These are phyloP conservation scores for Septoria petroselini DNA, from an alignment of 2,329 filamentous ascomycete genomes.

Conservation along the genomic window DNA sequence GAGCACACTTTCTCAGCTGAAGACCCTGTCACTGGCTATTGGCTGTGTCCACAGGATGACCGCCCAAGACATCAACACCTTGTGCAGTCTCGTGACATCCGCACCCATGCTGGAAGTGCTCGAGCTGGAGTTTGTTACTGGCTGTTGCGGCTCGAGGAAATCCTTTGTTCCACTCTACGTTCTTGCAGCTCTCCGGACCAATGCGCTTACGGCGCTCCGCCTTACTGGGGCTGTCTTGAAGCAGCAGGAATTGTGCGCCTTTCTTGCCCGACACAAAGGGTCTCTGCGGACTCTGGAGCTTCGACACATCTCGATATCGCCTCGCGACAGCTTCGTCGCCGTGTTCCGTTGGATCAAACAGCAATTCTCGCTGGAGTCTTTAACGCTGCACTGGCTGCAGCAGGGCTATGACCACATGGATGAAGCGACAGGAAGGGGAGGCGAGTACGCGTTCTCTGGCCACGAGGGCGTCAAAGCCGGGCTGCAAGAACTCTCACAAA, in stretches of 20 bases:
- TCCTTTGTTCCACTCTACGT: slow-evolving; percentile 1
- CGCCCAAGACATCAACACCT: not conserved
- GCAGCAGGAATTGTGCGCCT: slow-evolving; percentile 7
- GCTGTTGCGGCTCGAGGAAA: not conserved
- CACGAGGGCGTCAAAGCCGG: slow-evolving; percentile 2
- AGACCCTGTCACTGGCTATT: not conserved
- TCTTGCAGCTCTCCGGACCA: not conserved
- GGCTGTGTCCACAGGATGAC: slow-evolving; percentile 3
- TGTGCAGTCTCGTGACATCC: not conserved
- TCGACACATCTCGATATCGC: slow-evolving; percentile 4
- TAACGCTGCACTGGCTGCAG: slow-evolving; percentile 8
- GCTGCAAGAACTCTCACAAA: not conserved
- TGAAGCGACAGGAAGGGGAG: slow-evolving; percentile 3
- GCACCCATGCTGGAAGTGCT: not conserved
- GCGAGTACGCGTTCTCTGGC: slow-evolving; percentile 2
- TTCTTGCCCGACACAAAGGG: slow-evolving; percentile 1
- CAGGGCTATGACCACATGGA: slow-evolving; percentile 13
- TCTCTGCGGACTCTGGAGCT: slow-evolving; percentile 1
- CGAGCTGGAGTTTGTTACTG: slow-evolving; percentile 3
- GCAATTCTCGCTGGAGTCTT: not conserved
- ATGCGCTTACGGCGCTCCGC: not conserved
- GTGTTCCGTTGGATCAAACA: slow-evolving; percentile 6
- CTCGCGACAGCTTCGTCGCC: slow-evolving; percentile 6
- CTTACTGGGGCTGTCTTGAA: slow-evolving; percentile 3
- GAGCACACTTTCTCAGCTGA: not conserved